Conservation (phyloP, 2,329 filamentous ascomycete genomes). For the Helotiales sp. region DNA sequence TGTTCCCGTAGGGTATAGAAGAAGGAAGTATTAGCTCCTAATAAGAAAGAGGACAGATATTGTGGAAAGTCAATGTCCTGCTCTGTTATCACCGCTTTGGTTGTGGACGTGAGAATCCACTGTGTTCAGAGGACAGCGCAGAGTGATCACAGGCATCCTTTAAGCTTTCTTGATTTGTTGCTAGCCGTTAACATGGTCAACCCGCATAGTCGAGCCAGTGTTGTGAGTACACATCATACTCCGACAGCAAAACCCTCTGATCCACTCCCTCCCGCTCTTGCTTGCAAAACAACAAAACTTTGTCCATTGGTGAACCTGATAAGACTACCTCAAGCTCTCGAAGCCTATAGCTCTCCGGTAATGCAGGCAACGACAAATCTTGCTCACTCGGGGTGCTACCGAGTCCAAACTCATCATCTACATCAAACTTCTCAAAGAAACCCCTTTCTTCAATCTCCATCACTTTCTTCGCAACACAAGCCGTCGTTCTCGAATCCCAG, state of each 20-base stretch:
- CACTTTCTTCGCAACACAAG: slow-evolving; percentile 38
- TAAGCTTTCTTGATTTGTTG: too few species aligned
- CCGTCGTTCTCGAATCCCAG: slow-evolving; percentile 40
- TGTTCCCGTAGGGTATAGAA: too few species aligned
- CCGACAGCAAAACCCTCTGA: background rate
- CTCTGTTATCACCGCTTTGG: too few species aligned
- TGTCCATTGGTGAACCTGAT: slow-evolving; percentile 1
- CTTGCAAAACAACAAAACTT: slow-evolving; percentile 9
- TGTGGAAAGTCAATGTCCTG: too few species aligned
- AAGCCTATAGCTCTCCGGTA: slow-evolving; percentile 25
- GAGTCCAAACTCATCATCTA: slow-evolving; percentile 14
- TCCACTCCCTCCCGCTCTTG: background rate
- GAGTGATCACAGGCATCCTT: too few species aligned
- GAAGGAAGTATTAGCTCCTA: too few species aligned
- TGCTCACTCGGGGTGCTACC: background rate
- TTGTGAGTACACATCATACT: slow-evolving; percentile 2
- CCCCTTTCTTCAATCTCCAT: slow-evolving; percentile 41
- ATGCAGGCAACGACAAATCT: slow-evolving; percentile 19
- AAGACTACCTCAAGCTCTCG: slow-evolving; percentile 22
- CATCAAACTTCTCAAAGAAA: slow-evolving; percentile 23
- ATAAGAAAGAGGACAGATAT: too few species aligned
- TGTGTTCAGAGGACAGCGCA: too few species aligned
- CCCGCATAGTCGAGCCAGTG: background rate
- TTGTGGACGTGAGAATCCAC: too few species aligned
- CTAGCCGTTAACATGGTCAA: too few species aligned